phyloP scores from a whole-genome alignment of 2,329 filamentous ascomycete genomes.

The Paecilomyces formosus region DNA sequence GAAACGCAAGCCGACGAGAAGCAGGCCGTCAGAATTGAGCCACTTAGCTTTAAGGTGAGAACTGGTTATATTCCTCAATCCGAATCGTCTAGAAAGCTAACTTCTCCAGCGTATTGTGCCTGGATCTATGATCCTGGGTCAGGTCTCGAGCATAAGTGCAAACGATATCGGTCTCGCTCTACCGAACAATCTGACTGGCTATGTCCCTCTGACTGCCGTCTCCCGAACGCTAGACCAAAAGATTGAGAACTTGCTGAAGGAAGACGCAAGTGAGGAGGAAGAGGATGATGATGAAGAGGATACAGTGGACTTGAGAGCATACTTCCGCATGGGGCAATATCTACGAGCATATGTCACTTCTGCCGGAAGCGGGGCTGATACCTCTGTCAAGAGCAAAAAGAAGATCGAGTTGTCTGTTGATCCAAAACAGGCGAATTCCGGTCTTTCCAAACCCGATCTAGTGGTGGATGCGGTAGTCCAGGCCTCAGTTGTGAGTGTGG shows the following conservation, averaged over 20 bases:
- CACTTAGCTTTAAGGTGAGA: conserved; percentile 78
- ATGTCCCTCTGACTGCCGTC: conserved; percentile 84
- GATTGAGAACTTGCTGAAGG: conserved; percentile 60
- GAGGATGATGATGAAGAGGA: conserved; percentile 46
- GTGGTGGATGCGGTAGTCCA: conserved; percentile 73
- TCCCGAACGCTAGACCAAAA: conserved; percentile 71
- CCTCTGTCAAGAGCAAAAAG: conserved; percentile 61
- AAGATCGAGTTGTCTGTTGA: conserved; percentile 82
- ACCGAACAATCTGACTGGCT: conserved; percentile 87
- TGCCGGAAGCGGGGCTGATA: conserved; percentile 52
- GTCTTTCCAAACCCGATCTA: conserved; percentile 64
- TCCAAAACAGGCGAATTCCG: conserved; percentile 69
- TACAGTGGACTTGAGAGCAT: conserved; percentile 62
- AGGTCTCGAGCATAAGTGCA: conserved; percentile 71
- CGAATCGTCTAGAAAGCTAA: conserved; percentile 22
- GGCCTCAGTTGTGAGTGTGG: conserved; percentile 81
- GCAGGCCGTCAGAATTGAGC: conserved; percentile 65
- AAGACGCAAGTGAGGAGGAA: conserved; percentile 51
- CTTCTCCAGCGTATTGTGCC: conserved; percentile 63
- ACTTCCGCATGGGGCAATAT: conserved; percentile 83
- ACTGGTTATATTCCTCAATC: not conserved
- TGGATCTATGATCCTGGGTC: conserved; percentile 81
- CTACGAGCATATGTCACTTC: conserved; percentile 76
- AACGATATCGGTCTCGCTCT: conserved; percentile 74
- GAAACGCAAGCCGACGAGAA: conserved; percentile 44